A percentile compares a stretch with the other conserved stretches of the same genome.
phyloP scores from a whole-genome alignment of 768 basidiomycete genomes.

The Boletus rubroflammeus region DNA sequence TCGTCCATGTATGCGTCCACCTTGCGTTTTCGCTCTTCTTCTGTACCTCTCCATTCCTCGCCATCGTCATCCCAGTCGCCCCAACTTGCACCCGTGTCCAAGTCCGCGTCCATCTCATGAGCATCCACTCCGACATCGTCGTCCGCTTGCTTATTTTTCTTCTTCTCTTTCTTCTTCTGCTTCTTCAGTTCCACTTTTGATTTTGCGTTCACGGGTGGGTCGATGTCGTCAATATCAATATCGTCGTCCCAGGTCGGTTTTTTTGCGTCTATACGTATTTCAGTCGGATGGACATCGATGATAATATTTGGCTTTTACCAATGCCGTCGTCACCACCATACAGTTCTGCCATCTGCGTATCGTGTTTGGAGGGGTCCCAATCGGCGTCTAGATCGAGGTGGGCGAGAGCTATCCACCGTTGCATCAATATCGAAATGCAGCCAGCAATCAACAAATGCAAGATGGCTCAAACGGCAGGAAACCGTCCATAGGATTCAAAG shows the following conservation, averaged over 20 bases:
- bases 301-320: slow-evolving; percentile 15
- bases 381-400: slow-evolving; percentile 86
- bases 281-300: not conserved
- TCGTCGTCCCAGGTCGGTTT: slow-evolving; percentile 95
- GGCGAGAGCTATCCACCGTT: slow-evolving; percentile 45
- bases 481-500: not conserved
- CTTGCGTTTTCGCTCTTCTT: slow-evolving; percentile 82
- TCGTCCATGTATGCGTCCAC: slow-evolving; percentile 90
- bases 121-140: slow-evolving; percentile 47
- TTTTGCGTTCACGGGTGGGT: slow-evolving; percentile 33
- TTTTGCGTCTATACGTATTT: slow-evolving; percentile 35
- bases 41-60: slow-evolving; percentile 83
- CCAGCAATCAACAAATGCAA: not conserved
- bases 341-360: slow-evolving; percentile 73
- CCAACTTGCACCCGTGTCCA: slow-evolving; percentile 43
- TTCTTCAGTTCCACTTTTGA: slow-evolving; percentile 23
- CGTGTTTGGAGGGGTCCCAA: slow-evolving; percentile 86
- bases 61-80: slow-evolving; percentile 37
- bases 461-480: not conserved
- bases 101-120: slow-evolving; percentile 55
- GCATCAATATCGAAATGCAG: not conserved
- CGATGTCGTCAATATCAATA: slow-evolving; percentile 72
- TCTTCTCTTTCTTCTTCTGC: slow-evolving; percentile 53
- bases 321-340: slow-evolving; percentile 55
- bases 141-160: slow-evolving; percentile 31